These are phyloP conservation scores for Rhodotorula toruloides DNA, from an alignment of 768 basidiomycete species.

Conservation along the genomic window DNA sequence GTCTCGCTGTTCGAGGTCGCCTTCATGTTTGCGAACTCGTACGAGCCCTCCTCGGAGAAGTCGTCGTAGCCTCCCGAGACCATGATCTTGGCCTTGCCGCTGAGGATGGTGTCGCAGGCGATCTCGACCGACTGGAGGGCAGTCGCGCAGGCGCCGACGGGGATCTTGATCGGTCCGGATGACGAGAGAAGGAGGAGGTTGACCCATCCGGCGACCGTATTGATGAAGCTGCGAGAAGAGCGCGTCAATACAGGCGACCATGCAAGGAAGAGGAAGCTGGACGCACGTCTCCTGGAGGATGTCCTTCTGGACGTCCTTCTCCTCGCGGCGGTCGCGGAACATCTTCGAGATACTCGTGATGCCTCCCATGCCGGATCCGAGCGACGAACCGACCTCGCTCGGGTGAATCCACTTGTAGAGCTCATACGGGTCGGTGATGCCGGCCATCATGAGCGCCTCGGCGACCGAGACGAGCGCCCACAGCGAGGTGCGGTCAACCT, in stretches of 20 bases:
- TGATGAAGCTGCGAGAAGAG: slow-evolving; percentile 71
- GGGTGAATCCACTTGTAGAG: slow-evolving; percentile 95
- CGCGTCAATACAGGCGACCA: neutral
- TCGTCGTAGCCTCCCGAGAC: slow-evolving; percentile 98
- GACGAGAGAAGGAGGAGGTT: slow-evolving; percentile 91
- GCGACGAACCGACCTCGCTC: slow-evolving; percentile 84
- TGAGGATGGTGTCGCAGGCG: slow-evolving; percentile 88
- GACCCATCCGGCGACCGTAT: slow-evolving; percentile 97
- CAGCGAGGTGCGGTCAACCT: slow-evolving; percentile 83
- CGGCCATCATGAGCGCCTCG: slow-evolving; percentile 92
- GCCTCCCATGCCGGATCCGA: slow-evolving; percentile 98
- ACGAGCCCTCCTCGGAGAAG: slow-evolving; percentile 95
- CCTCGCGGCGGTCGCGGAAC: slow-evolving; percentile 98
- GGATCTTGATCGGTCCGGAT: slow-evolving; percentile 96
- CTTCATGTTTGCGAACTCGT: slow-evolving; percentile 99
- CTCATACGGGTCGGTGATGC: slow-evolving; percentile 96
- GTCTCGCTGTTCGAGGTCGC: slow-evolving; percentile 95
- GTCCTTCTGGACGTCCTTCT: slow-evolving; percentile 96
- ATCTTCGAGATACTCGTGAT: slow-evolving; percentile 69
- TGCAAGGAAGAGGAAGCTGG: neutral
- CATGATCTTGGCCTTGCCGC: slow-evolving; percentile 98
- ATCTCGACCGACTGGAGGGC: slow-evolving; percentile 97
- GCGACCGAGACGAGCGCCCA: slow-evolving; percentile 94
- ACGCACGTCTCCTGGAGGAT: slow-evolving; percentile 89
- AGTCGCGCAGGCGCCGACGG: slow-evolving; percentile 97